Conservation (phyloP, 1,139 yeast species). For the Wickerhamiella pararugosa region DNA sequence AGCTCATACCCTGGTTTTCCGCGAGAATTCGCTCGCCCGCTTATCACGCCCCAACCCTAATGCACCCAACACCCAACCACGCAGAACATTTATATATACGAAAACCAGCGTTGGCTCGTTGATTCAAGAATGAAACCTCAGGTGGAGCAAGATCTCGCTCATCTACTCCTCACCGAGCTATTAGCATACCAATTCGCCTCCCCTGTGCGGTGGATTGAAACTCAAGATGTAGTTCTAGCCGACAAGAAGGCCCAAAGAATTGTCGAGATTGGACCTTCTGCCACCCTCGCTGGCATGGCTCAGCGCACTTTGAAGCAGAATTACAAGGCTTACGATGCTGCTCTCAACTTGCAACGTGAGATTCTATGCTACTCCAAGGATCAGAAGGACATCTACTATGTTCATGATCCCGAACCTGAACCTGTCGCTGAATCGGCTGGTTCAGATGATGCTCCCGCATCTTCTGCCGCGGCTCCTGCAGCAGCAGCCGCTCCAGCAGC, state of each 20-base stretch:
- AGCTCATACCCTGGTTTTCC: background rate
- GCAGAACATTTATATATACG: too few relatives aligned
- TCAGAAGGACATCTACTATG: conserved; percentile 89
- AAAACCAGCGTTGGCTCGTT: too few relatives aligned
- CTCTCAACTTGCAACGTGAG: conserved; percentile 90
- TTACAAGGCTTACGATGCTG: conserved; percentile 96
- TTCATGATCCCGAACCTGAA: conserved; percentile 52
- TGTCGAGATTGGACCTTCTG: conserved; percentile 97
- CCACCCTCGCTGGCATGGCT: conserved; percentile 98
- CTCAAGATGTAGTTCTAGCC: conserved; percentile 92
- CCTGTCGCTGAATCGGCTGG: conserved; percentile 23
- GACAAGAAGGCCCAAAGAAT: conserved; percentile 93
- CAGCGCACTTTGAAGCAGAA: conserved; percentile 90
- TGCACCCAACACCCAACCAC: too few relatives aligned
- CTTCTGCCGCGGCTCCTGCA: conserved; percentile 31
- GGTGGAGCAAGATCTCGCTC: conserved; percentile 95
- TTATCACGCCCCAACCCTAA: background rate
- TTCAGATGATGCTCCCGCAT: conserved; percentile 28
- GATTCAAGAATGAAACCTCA: conserved; percentile 67
- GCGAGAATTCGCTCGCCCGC: background rate
- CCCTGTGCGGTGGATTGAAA: conserved; percentile 99
- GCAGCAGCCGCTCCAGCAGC: conserved; percentile 47
- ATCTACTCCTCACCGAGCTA: conserved; percentile 82
- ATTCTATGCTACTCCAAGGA: conserved; percentile 92
- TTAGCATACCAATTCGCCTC: conserved; percentile 98